These are phyloP conservation scores for Sequoiadendron giganteum DNA, from an alignment of 75 land plant species.

Conservation along the genomic window DNA sequence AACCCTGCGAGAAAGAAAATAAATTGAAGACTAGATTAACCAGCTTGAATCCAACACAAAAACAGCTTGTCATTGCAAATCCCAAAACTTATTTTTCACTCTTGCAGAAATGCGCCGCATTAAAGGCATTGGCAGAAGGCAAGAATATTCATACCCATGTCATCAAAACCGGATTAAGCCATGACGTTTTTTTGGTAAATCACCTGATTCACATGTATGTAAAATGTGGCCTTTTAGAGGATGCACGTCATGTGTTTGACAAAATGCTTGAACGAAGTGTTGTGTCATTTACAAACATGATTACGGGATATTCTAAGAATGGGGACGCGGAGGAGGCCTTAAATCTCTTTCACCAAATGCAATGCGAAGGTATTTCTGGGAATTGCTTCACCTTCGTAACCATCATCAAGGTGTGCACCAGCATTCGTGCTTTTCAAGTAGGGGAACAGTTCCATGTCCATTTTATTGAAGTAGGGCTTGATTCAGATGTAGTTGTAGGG, in stretches of 20 bases:
- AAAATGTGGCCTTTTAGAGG: conserved; percentile 29
- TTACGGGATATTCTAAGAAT: conserved; percentile 24
- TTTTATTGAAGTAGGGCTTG: conserved; percentile 20
- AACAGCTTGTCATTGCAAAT: too few species aligned
- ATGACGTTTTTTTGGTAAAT: conserved; percentile 6
- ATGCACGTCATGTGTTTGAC: conserved; percentile 38
- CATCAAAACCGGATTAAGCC: not conserved
- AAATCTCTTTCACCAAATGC: conserved; percentile 32
- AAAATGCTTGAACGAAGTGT: conserved; percentile 17
- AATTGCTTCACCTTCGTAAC: conserved; percentile 26
- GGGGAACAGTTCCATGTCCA: conserved; percentile 30
- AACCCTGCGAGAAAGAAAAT: too few species aligned
- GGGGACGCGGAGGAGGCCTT: conserved; percentile 24
- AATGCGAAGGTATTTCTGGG: conserved; percentile 18
- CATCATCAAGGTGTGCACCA: conserved; percentile 19
- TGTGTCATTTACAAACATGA: conserved; percentile 46
- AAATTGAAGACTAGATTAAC: too few species aligned
- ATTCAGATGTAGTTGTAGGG: conserved; percentile 19
- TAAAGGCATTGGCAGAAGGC: not conserved
- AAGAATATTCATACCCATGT: conserved; percentile 14
- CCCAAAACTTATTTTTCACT: conserved; percentile 5
- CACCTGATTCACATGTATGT: conserved; percentile 28
- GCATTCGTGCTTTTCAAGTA: conserved; percentile 11
- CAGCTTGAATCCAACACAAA: not conserved
- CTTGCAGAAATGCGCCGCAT: conserved; percentile 3